These are phyloP conservation scores for Carpinus viminea DNA, from an alignment of 306 rosid species.

Conservation along the genomic window DNA sequence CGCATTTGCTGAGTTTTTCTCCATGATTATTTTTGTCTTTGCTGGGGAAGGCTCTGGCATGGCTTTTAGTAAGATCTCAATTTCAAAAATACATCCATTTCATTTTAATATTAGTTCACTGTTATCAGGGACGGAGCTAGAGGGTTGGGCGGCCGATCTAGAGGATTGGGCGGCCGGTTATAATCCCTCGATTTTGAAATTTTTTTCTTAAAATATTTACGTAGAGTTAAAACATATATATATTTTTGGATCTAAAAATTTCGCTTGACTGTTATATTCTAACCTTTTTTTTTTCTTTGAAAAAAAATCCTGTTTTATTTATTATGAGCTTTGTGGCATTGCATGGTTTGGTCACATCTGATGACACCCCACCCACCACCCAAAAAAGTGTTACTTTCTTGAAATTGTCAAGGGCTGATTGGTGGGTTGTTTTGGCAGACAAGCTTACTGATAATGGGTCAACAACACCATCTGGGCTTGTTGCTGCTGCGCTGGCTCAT, in stretches of 20 bases:
- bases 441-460: slow-evolving; percentile 59
- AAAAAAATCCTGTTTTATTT: no score
- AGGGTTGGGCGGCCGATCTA: no score
- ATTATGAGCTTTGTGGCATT: background rate
- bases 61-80: slow-evolving; percentile 55
- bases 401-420: background rate
- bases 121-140: no score
- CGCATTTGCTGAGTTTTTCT: slow-evolving; percentile 71
- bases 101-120: background rate
- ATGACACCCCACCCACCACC: background rate
- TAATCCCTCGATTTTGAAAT: no score
- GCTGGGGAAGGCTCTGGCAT: slow-evolving; percentile 88
- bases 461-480: slow-evolving; percentile 58
- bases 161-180: no score
- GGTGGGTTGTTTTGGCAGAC: slow-evolving; percentile 37
- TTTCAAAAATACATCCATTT: background rate
- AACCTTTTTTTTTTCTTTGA: no score
- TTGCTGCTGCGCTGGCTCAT: slow-evolving; percentile 71
- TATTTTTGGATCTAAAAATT: no score
- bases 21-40: slow-evolving; percentile 75
- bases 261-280: no score
- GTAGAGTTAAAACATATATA: no score
- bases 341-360: background rate
- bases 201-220: no score
- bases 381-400: background rate